Conservation (phyloP, 805 yeast species). For the Teunomyces barrocoloradensis region DNA sequence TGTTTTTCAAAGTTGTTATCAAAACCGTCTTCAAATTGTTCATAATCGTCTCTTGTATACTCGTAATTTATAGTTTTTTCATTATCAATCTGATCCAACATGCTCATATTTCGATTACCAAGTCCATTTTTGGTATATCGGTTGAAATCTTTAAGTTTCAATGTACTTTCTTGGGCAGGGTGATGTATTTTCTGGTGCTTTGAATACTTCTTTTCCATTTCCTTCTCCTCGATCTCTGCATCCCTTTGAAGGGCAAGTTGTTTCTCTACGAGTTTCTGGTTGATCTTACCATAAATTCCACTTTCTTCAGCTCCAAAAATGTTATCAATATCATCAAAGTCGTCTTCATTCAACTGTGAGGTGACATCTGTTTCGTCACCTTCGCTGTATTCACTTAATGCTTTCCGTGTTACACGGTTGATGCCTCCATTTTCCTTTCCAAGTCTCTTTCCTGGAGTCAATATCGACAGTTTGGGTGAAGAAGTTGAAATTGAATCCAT, state of each 20-base stretch:
- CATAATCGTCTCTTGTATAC: constrained; percentile 36
- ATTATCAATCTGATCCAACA: constrained; percentile 25
- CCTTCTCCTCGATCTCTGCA: constrained; percentile 36
- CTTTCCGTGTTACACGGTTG: constrained; percentile 15
- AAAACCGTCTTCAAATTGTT: constrained; percentile 37
- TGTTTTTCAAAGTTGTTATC: constrained; percentile 15
- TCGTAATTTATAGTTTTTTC: constrained; percentile 37
- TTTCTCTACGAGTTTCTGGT: constrained; percentile 22
- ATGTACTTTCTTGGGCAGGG: constrained; percentile 22
- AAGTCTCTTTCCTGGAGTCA: constrained; percentile 4
- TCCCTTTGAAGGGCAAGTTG: constrained; percentile 24
- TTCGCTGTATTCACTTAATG: constrained; percentile 39
- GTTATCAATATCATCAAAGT: constrained; percentile 36
- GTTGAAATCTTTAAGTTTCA: constrained; percentile 29
- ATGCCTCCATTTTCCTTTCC: constrained; percentile 3
- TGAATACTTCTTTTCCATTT: constrained; percentile 19
- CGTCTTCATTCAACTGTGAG: constrained; percentile 37
- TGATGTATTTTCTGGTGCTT: constrained; percentile 4
- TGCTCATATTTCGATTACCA: constrained; percentile 9
- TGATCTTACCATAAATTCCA: constrained; percentile 30
- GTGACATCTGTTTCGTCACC: constrained; percentile 38
- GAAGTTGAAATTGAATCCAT: constrained; percentile 24
- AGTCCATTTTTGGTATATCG: constrained; percentile 6
- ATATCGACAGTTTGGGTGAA: constrained; percentile 18
- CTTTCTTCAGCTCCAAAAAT: constrained; percentile 38